phyloP scores from a whole-genome alignment of 23 red algal genomes.

The Chondrus crispus region DNA sequence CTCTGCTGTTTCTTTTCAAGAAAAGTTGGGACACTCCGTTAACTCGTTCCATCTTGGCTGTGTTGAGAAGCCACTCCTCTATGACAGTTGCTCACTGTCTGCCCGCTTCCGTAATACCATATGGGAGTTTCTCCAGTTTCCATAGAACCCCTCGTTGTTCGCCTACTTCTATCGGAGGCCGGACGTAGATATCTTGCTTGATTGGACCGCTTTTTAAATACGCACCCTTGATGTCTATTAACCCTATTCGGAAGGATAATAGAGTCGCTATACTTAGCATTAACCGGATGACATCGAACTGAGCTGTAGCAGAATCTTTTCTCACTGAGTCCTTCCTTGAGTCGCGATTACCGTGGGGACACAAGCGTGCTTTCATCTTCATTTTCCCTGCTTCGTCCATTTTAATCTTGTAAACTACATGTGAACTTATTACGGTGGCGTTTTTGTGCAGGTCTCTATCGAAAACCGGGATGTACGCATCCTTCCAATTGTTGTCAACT shows the following conservation, averaged over 20 bases:
- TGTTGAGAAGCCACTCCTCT: neutral
- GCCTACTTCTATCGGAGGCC: constrained; percentile 16
- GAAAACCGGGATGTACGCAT: neutral
- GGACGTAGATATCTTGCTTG: neutral
- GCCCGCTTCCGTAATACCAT: neutral
- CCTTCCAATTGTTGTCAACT: neutral
- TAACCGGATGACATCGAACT: neutral
- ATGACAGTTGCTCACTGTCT: neutral
- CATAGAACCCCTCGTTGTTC: neutral
- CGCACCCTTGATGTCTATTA: constrained; percentile 9
- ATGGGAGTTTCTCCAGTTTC: neutral
- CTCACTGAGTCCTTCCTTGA: neutral
- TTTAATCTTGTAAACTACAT: constrained; percentile 41
- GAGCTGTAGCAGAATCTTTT: neutral
- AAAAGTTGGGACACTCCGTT: neutral
- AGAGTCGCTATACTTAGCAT: neutral
- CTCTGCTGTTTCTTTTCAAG: neutral
- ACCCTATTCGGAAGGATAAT: neutral
- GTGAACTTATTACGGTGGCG: constrained; percentile 10
- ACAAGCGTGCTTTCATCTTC: constrained; percentile 23
- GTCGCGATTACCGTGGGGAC: constrained; percentile 43
- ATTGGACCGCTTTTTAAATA: constrained; percentile 12
- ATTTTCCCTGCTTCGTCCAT: constrained; percentile 21
- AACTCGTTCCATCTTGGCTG: neutral
- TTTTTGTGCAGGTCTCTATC: neutral